Percentiles rank a stretch among this genome's conserved stretches.
Conservation (phyloP, 148 eudicot genomes). For the Rhododendron williamsianum region DNA sequence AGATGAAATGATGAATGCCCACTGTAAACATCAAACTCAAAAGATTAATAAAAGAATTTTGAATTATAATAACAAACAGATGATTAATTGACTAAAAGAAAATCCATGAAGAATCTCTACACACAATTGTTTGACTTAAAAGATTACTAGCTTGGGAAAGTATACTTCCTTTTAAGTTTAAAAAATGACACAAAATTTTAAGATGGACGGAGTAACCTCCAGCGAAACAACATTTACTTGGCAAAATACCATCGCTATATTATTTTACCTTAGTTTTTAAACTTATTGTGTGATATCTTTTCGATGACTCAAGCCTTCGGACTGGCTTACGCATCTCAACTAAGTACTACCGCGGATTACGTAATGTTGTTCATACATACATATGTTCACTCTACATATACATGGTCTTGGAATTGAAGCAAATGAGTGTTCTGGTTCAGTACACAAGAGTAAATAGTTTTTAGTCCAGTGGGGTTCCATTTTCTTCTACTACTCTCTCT, state of each 20-base stretch:
- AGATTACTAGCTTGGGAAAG: not conserved
- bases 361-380: not conserved
- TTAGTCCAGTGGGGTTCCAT: not conserved
- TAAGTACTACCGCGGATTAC: too few species aligned
- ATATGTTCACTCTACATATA: too few species aligned
- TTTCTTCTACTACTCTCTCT: not conserved
- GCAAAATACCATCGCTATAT: not conserved
- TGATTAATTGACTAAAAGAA: not conserved
- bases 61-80: not conserved
- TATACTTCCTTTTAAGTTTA: not conserved
- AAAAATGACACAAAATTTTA: not conserved
- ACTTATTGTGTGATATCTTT: too few species aligned
- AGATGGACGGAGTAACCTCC: not conserved
- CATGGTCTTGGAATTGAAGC: not conserved
- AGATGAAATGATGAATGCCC: not conserved
- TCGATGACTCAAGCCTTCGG: not conserved
- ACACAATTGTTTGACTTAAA: not conserved
- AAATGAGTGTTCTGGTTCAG: constrained; percentile 3
- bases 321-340: not conserved
- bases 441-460: not conserved
- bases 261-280: not conserved
- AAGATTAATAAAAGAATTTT: not conserved
- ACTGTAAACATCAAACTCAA: not conserved
- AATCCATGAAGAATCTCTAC: not conserved
- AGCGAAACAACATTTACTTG: not conserved